Base-by-base conservation (phyloP, 495 filamentous ascomycete species). In the Neurospora sp. region DNA sequence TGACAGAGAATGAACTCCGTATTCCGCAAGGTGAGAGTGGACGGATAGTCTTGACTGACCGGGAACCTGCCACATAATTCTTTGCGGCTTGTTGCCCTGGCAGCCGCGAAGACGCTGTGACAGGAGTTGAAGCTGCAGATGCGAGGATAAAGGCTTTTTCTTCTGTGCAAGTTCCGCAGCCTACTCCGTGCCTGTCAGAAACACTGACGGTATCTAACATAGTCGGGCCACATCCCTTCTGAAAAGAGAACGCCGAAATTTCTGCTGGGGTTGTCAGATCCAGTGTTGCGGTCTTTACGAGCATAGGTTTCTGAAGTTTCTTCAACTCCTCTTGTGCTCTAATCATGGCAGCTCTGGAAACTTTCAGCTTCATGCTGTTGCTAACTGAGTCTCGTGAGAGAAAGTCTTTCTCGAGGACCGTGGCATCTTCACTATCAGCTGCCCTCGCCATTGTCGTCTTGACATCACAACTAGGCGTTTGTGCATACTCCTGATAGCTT, bases 331-430 rank as follows among this genome's bases (percentile, higher is more conserved):
- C 41, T 40, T 72, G 70, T 23, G 66, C 70, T 41, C 70, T 76
- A 35, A 42, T 69, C 12, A 80, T 60, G 37, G 77, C 76, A n/a
- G 76, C 79, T 41, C 79, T 76, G n/a, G 77, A 79, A 11, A 78
- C 77, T 41, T 75, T 79, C 18, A 79, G 46, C 42, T 74, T 80
- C 69, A 78, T 77, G 8, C 49, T 62, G 18, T 72, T 74, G 18
- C 41, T 16, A 12, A 74, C 40, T 12, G 54, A 66, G 23, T 66
- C 39, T 72, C 20, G 46, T 3, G 27, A 41, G 40, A 42, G 27
- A 46, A 23, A 11, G 14, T 40, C 71, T 16, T 37, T 71, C n/a
- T 23, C 66, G 1, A 7, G 20, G 5, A 2, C 27, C 7, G 6
- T 71, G 16, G 18, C 0, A 20, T 72, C 27, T 39, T 49, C 18